Base-by-base conservation (phyloP, 768 basidiomycete genomes). In the Mycena belliarum region DNA sequence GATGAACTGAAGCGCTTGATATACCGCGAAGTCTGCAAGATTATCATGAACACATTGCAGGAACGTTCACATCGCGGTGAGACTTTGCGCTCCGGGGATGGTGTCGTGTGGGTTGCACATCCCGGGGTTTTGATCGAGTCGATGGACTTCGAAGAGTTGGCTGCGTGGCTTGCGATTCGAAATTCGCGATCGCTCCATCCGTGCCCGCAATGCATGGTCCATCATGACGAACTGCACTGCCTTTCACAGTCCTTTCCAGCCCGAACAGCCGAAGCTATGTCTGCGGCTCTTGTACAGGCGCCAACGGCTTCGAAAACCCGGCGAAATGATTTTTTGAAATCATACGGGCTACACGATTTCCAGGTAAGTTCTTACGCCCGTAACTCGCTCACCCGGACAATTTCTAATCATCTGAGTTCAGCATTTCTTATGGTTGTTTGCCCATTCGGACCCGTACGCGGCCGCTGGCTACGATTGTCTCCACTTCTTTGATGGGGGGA, bases 51-150 rank as follows among this genome's bases (percentile, higher is more conserved):
- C 16, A 26, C 43, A 16, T 20, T 44, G 24, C 12, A 44, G 15
- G 2, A 26, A 5, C 25, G 43, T 6, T 44, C 43, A 5, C 43
- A 44, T 20, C 8, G 16, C 14, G 43, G 43, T 5, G 43, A 44
- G 18, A n/a, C 37, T n/a, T n/a, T 38, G 18, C 37, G 37, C 37
- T 38, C 20, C 18, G 37, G 37, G 6, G 37, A 38, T 10, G 37
- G 37, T 18, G n/a, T 42, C 1, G 28, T 23, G 10, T 45, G 54
- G 25, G 12, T 52, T 4, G 37, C 37, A 10, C 18, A 61, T 44
- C 60, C 60, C 2, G 60, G 60, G 5, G 28, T 61, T 35, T 43
- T 47, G 12, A 57, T 61, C 21, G 60, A 61, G 20, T 61, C 55
- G 3, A 52, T 61, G 50, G 60, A 61, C 20, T 49, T 55, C 45